Conservation (phyloP, 1,284 basidiomycete genomes). For the Cryptococcus sp. region DNA sequence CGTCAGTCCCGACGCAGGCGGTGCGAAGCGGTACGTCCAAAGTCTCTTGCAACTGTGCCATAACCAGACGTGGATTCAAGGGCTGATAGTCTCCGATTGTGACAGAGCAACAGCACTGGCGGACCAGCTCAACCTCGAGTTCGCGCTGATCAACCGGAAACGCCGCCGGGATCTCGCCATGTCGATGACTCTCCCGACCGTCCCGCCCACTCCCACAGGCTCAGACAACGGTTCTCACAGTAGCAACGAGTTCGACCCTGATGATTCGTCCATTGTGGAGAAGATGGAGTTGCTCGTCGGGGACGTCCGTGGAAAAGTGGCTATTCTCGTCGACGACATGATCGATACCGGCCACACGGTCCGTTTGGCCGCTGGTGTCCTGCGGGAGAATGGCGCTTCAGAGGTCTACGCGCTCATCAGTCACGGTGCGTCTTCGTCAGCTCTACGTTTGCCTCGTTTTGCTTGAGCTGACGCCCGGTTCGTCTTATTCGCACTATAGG, state of each 20-base stretch:
- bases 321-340: constrained; percentile 97
- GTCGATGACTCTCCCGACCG: constrained; percentile 40
- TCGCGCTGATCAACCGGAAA: constrained; percentile 94
- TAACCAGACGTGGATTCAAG: background rate
- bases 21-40: constrained; percentile 82
- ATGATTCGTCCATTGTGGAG: constrained; percentile 55
- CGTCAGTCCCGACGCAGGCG: constrained; percentile 95
- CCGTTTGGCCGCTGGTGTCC: constrained; percentile 76
- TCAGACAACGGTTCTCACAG: constrained; percentile 41
- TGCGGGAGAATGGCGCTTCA: constrained; percentile 85
- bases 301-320: constrained; percentile 91
- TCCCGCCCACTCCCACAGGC: constrained; percentile 50
- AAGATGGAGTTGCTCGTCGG: constrained; percentile 94
- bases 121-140: constrained; percentile 93
- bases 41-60: background rate
- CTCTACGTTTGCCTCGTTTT: background rate
- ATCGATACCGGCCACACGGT: constrained; percentile 93
- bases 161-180: constrained; percentile 60
- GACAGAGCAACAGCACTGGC: constrained; percentile 87
- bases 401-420: constrained; percentile 87
- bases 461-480: background rate
- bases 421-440: constrained; percentile 66
- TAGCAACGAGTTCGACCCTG: constrained; percentile 39
- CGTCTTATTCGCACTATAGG: constrained; percentile 56
- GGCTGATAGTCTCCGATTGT: too few relatives aligned